Evolutionary conservation across 768 basidiomycete species (phyloP).

Genomic region (Termitomyces sp.): DNA sequence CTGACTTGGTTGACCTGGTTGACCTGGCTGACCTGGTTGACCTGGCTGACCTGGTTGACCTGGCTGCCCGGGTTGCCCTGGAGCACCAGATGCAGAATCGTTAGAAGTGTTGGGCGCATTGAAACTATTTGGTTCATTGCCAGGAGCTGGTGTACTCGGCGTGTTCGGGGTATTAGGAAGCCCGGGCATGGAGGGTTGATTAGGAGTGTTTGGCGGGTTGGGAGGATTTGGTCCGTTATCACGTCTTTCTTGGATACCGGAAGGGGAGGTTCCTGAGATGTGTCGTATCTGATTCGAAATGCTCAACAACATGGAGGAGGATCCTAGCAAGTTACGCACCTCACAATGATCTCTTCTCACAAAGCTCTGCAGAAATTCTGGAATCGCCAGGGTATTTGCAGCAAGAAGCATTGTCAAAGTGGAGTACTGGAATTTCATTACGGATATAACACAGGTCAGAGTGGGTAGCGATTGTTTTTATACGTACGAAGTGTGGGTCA

Average conservation of each 20-base stretch:
- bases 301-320: too few relatives aligned
- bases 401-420: neutral
- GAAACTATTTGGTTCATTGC: neutral
- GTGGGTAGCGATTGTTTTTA: neutral
- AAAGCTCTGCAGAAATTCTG: neutral
- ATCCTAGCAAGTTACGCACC: neutral
- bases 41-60: neutral
- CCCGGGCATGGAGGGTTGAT: neutral
- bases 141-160: neutral
- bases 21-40: neutral
- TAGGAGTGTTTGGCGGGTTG: neutral
- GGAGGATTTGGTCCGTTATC: neutral
- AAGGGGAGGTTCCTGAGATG: too few relatives aligned
- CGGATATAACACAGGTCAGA: neutral
- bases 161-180: neutral
- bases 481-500: slow-evolving; percentile 1
- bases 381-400: neutral
- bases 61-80: neutral
- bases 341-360: neutral
- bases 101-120: neutral
- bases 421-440: neutral
- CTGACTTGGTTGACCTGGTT: neutral
- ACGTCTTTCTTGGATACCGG: neutral
- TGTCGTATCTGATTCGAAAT: neutral
- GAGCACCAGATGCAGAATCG: neutral